Evolutionary conservation across 1,139 yeast species (phyloP).

Genomic region (Candida sp.): DNA sequence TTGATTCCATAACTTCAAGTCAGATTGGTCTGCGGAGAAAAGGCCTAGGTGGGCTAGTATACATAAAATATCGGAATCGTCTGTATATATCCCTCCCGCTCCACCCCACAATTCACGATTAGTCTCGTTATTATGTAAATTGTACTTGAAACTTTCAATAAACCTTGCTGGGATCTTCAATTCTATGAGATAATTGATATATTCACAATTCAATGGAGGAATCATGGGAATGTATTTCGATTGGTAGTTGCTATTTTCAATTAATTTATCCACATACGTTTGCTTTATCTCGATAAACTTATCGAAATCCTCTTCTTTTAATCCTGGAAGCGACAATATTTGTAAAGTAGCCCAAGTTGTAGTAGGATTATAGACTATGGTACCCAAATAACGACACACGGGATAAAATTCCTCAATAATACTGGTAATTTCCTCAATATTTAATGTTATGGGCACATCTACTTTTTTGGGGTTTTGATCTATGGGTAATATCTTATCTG

Average conservation of each 20-base stretch:
- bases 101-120: slow-evolving; percentile 90
- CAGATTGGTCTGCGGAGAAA: slow-evolving; percentile 26
- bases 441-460: slow-evolving; percentile 21
- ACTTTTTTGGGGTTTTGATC: neutral
- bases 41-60: slow-evolving; percentile 75
- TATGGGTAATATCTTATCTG: neutral
- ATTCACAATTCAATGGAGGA: slow-evolving; percentile 48
- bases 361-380: slow-evolving; percentile 57
- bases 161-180: slow-evolving; percentile 57
- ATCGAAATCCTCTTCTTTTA: slow-evolving; percentile 30
- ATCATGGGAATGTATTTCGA: slow-evolving; percentile 35
- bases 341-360: slow-evolving; percentile 47
- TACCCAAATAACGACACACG: slow-evolving; percentile 54
- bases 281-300: slow-evolving; percentile 28
- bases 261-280: slow-evolving; percentile 21
- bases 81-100: slow-evolving; percentile 73
- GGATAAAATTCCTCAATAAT: slow-evolving; percentile 42
- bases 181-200: slow-evolving; percentile 60
- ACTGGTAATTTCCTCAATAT: slow-evolving; percentile 43
- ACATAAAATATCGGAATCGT: slow-evolving; percentile 82
- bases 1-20: slow-evolving; percentile 34
- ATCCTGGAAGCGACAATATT: slow-evolving; percentile 31
- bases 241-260: slow-evolving; percentile 12
- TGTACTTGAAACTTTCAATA: slow-evolving; percentile 25
- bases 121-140: slow-evolving; percentile 38